These are phyloP conservation scores for Fomitopsis betulina DNA, from an alignment of 1,284 basidiomycete genomes.

Conservation along the genomic window DNA sequence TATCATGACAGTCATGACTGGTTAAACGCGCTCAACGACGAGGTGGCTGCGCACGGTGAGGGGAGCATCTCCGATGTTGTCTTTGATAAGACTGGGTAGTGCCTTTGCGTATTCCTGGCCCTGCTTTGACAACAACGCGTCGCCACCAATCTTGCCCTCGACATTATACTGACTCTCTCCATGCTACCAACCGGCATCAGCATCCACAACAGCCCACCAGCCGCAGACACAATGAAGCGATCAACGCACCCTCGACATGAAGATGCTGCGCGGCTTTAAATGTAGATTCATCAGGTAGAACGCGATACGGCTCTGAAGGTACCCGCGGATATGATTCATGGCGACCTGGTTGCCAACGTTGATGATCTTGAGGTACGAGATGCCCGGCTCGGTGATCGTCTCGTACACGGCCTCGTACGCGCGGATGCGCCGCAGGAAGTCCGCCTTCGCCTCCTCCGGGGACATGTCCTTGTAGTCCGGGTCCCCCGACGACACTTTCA, in stretches of 20 bases:
- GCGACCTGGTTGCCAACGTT: constrained; percentile 87
- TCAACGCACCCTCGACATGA: constrained; percentile 80
- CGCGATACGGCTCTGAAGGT: constrained; percentile 93
- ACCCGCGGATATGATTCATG: constrained; percentile 84
- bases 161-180: constrained; percentile 98
- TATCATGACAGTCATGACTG: constrained; percentile 13
- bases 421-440: constrained; percentile 89
- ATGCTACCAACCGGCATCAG: constrained; percentile 51
- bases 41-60: constrained; percentile 59
- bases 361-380: constrained; percentile 84
- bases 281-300: constrained; percentile 99
- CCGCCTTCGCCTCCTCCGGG: constrained; percentile 79
- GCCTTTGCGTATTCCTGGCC: constrained; percentile 86
- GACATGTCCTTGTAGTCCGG: constrained; percentile 95
- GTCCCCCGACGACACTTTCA: constrained; percentile 95
- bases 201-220: constrained; percentile 1
- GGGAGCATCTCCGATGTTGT: constrained; percentile 87
- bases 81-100: constrained; percentile 83
- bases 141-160: constrained; percentile 96
- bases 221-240: constrained; percentile 17
- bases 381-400: constrained; percentile 83
- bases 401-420: constrained; percentile 97
- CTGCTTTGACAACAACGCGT: constrained; percentile 81
- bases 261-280: constrained; percentile 94
- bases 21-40: background rate